Evolutionary conservation across 176 grass and related monocot genomes (phyloP), one percentile per base, ranked within the genome.

Genomic region (Paspalum notatum): DNA sequence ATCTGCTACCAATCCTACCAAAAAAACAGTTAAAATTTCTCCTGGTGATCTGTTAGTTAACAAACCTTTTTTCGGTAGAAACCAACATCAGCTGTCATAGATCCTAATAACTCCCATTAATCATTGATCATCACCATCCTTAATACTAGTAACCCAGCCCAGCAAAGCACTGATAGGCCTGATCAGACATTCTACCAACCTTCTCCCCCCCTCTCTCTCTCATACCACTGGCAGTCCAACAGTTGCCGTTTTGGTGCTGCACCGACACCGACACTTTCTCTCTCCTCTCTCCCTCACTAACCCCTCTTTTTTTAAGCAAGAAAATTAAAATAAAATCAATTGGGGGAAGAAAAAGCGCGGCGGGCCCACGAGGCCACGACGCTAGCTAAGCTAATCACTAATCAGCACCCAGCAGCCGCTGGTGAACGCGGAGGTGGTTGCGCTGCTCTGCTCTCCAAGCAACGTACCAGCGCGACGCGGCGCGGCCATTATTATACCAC

Each of bases 211-310:
- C 39, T 46, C 41, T 76, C 22, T 63, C 25, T 38, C 14, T 14
- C 24, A 22, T 15, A 11, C 15, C 12, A 51, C 44, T 47, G 38
- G 8, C 46, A 51, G 22, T n/a, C 12, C 37, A 53, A 5, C 20
- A 54, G 76, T 18, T 52, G 62, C 75, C 75, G 16, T 80, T 56
- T 56, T 17, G 20, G 62, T 50, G 47, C 59, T 62, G 45, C 76
- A 67, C 76, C 76, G 76, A 80, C 77, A 80, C 77, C 77, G 63
- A 80, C 77, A 68, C 77, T 54, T 13, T 52, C 47, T 79, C 61
- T 79, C 61, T 65, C 76, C 50, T 21, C 49, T 6, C 16, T 21
- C 8, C 0, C 44, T 49, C 12, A 14, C 66, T 69, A 24, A 47
- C 42, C 13, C 49, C 47, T 5, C 7, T 5, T 9, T 7, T 4